phyloP scores from a whole-genome alignment of 2,329 filamentous ascomycete genomes.

The Cladosporium sphaerospermum region DNA sequence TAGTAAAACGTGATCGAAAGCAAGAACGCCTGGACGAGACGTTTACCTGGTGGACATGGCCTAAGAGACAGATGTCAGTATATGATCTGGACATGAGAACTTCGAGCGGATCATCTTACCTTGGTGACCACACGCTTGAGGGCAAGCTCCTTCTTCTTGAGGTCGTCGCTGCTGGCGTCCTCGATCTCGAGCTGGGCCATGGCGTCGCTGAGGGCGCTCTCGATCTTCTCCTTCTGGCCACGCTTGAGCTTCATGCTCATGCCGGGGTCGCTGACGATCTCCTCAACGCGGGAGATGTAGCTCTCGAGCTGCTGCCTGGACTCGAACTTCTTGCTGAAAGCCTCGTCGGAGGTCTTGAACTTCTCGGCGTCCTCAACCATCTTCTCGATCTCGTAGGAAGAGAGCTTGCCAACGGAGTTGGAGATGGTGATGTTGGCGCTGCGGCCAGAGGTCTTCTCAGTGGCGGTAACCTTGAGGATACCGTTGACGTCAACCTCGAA shows the following conservation, averaged over 20 bases:
- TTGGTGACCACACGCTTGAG: conserved; percentile 98
- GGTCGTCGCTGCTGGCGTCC: conserved; percentile 83
- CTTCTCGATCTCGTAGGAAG: conserved; percentile 87
- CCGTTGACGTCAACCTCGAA: conserved; percentile 99
- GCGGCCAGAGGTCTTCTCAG: conserved; percentile 96
- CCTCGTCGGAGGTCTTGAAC: conserved; percentile 97
- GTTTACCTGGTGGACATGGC: conserved; percentile 34
- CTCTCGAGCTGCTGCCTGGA: conserved; percentile 98
- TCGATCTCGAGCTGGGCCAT: conserved; percentile 97
- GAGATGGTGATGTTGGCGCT: conserved; percentile 99
- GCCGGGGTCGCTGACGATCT: conserved; percentile 94
- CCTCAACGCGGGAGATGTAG: conserved; percentile 97
- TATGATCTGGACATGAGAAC: not conserved
- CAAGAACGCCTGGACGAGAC: conserved; percentile 4
- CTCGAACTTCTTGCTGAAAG: conserved; percentile 99
- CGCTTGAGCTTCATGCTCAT: conserved; percentile 98
- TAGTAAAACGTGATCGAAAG: conserved; percentile 11
- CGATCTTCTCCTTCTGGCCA: conserved; percentile 99
- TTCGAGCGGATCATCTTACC: conserved; percentile 37
- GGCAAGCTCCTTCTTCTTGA: conserved; percentile 99
- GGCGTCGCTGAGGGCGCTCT: conserved; percentile 90
- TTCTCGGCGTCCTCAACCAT: conserved; percentile 97
- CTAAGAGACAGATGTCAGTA: conserved; percentile 10
- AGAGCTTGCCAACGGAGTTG: conserved; percentile 99
- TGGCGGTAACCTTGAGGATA: conserved; percentile 92